Evolutionary conservation across 805 yeast species (phyloP).

Genomic region (Pichia gijzeniarum): DNA sequence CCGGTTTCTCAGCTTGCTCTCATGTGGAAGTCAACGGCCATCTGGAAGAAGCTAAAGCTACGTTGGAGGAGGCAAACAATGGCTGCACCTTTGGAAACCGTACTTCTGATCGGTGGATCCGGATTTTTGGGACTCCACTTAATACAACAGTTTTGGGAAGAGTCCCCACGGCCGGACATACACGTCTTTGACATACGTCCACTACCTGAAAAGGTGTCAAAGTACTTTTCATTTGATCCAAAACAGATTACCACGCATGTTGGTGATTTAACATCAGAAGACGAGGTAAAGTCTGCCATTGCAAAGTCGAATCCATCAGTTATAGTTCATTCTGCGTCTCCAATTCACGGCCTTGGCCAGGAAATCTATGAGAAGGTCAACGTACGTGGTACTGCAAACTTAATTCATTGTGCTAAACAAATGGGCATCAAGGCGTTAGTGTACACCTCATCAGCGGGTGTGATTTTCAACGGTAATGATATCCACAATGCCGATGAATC

Average conservation of each 20-base stretch:
- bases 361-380: conserved; percentile 84
- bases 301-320: conserved; percentile 54
- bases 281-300: conserved; percentile 63
- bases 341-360: conserved; percentile 83
- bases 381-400: conserved; percentile 77
- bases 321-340: conserved; percentile 94
- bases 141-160: conserved; percentile 72
- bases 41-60: no score
- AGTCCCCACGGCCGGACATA: conserved; percentile 61
- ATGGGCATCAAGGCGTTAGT: conserved; percentile 59
- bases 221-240: conserved; percentile 68
- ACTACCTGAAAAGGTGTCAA: conserved; percentile 63
- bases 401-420: conserved; percentile 56
- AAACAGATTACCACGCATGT: conserved; percentile 51
- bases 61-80: no score
- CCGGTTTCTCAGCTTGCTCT: background rate
- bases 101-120: conserved; percentile 88
- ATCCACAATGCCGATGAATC: conserved; percentile 87
- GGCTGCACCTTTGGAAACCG: conserved; percentile 38
- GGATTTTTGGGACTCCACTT: conserved; percentile 93
- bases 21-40: no score
- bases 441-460: conserved; percentile 97
- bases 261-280: conserved; percentile 78
- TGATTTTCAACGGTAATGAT: conserved; percentile 92
- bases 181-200: conserved; percentile 91